These are phyloP conservation scores for Dioscorea alata DNA, from an alignment of 106 monocot species.

Conservation along the genomic window DNA sequence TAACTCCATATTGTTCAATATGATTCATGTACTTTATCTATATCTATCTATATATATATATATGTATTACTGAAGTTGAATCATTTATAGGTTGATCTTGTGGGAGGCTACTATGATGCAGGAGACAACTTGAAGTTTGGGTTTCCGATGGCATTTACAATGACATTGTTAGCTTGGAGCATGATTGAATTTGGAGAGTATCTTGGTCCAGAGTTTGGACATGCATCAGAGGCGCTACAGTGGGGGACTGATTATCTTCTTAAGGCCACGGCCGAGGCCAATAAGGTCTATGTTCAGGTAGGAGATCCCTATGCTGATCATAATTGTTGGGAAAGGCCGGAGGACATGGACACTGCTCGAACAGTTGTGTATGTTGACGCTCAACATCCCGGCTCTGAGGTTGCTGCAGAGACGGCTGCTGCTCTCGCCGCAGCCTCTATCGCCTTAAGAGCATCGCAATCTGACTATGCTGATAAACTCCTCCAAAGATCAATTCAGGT, in stretches of 20 bases:
- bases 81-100: neutral
- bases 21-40: neutral
- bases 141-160: slow-evolving; percentile 3
- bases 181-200: slow-evolving; percentile 15
- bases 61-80: neutral
- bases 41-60: neutral
- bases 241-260: slow-evolving; percentile 20
- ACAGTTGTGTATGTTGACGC: neutral
- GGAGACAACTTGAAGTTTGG: slow-evolving; percentile 8
- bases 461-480: neutral
- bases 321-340: slow-evolving; percentile 19
- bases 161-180: slow-evolving; percentile 24
- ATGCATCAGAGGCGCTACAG: slow-evolving; percentile 12
- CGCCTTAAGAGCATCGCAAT: slow-evolving; percentile 1
- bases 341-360: slow-evolving; percentile 17
- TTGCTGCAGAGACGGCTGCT: slow-evolving; percentile 16
- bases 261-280: neutral
- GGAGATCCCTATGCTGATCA: slow-evolving; percentile 9
- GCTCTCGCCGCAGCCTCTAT: slow-evolving; percentile 9
- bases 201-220: slow-evolving; percentile 5
- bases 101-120: slow-evolving; percentile 4
- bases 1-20: too few relatives aligned
- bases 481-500: slow-evolving; percentile 9
- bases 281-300: neutral
- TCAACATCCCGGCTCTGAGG: slow-evolving; percentile 2